Base-by-base conservation (phyloP, 208 protist genomes). In the Crithidia expoeki region DNA sequence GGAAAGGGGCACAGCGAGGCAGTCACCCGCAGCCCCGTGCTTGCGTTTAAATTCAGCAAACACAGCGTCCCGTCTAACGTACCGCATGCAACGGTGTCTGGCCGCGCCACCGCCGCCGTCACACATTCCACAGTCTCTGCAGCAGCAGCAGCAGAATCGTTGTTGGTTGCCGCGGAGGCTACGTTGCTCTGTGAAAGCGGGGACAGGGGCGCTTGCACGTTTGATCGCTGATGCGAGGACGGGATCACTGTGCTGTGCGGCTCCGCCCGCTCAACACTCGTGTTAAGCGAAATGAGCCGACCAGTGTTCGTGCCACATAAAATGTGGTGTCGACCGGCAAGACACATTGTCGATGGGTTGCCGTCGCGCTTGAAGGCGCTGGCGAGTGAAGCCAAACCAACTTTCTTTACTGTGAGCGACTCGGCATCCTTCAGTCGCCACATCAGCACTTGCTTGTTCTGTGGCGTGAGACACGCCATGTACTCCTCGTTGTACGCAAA, bases 401-500 rank as follows among this genome's bases (percentile, higher is more conserved):
- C 63, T 25, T 73, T 72, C 50, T 88, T 90, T 14, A 58, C 53
- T 14, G 79, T 87, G 11, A 94, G 55, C 32, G 79, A 27, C 74
- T 94, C 86, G 2, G 74, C 75, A 64, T 92, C 79, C 16, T 61
- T 55, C 25, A 91, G 56, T 11, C 74, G 49, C 86, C 88, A 96
- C 36, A 96, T 36, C 42, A 73, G 51, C 40, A 89, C 74, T 28
- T 68, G 68, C 55, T 76, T 79, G 57, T 63, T 75, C 44, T 77
- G 78, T 30, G 83, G 42, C 0, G 74, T 88, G 19, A 91, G 77
- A 38, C 84, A 92, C 4, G 74, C 86, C 76, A 94, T 72, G 63
- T 85, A 89, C 16, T 93, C 91, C 2, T 94, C 91, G 52, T 96
- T 96, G 74, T 90, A 91, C 44, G 91, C 79, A 53, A 92, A 96